A percentile compares a stretch with the other conserved stretches of the same genome.
phyloP scores from a whole-genome alignment of 148 eudicot species.

The Camellia lanceoleosa region DNA sequence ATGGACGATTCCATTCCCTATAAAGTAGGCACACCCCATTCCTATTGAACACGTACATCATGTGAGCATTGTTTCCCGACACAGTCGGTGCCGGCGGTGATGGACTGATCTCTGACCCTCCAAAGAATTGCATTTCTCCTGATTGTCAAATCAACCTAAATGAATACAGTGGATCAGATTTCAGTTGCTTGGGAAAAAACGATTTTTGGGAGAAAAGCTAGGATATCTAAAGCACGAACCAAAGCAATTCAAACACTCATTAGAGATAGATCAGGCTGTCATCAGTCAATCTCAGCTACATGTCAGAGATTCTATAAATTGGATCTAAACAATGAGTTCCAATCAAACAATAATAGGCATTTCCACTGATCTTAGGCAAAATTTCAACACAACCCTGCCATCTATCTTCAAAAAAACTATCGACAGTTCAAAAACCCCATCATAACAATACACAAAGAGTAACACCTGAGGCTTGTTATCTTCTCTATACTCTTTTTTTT shows the following conservation, averaged over 20 bases:
- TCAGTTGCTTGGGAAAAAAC: not conserved
- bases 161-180: not conserved
- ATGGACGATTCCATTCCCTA: slow-evolving; percentile 88
- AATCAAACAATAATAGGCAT: not conserved
- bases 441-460: too few species aligned
- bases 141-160: not conserved
- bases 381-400: too few species aligned
- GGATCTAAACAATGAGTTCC: not conserved
- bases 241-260: not conserved
- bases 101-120: slow-evolving; percentile 84
- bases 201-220: not conserved
- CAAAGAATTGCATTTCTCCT: slow-evolving; percentile 72
- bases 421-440: too few species aligned
- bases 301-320: not conserved
- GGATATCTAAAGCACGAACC: not conserved
- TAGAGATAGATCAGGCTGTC: not conserved
- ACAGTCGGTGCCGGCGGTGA: slow-evolving; percentile 85
- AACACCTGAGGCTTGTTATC: too few species aligned
- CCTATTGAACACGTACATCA: slow-evolving; percentile 82
- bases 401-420: too few species aligned
- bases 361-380: too few species aligned
- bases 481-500: too few species aligned
- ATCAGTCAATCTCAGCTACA: not conserved
- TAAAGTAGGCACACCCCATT: slow-evolving; percentile 81
- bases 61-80: slow-evolving; percentile 79